Base-by-base conservation (phyloP, 208 protist species). In the Wallacemonas rigidus region DNA sequence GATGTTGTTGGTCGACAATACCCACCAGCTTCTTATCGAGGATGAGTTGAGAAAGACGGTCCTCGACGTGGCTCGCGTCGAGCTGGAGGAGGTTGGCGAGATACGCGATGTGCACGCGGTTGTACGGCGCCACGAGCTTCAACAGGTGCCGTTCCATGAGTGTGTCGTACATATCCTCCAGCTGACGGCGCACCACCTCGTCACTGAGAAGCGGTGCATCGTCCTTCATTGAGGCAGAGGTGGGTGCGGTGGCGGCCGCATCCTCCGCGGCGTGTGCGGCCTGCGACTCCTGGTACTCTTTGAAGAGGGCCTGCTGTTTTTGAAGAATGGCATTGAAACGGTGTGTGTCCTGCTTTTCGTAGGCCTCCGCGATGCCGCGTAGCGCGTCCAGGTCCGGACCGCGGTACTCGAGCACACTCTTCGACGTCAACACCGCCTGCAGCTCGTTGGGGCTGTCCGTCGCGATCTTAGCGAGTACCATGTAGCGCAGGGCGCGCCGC, bases 31-130 rank as follows among this genome's bases (percentile, higher is more conserved):
- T 98, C 48, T 98, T 93, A 83, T 99, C 99, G 0, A 99, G 84
- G 74, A 99, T 99, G 79, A 99, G 99, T 76, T 99, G 96, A 36
- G 98, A 99, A 0, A 99, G 82, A 50, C 85, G 90, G 45, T 79
- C 80, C 86, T 97, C 92, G 45, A 97, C 83, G 9, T 80, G 67
- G 47, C 78, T 83, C 35, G 67, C 83, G 40, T 95, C 89, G 11
- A 99, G 82, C 58, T 91, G 72, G 70, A 99, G 89, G 2, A 99
- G 73, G 15, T 74, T 26, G 7, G 97, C 97, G 53, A 99, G 74
- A 82, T 99, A 97, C 12, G 83, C 69, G 44, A 99, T 98, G 80
- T 98, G 88, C 50, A 99, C 98, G 14, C 94, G 87, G 51, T 97
- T 97, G 82, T 98, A 99, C 3, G 98, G 98, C 81, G 98, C 96